A percentile compares a stretch with the other conserved stretches of the same genome.
phyloP scores from a whole-genome alignment of 139 green algal genomes.

The Yamagishiella unicocca region DNA sequence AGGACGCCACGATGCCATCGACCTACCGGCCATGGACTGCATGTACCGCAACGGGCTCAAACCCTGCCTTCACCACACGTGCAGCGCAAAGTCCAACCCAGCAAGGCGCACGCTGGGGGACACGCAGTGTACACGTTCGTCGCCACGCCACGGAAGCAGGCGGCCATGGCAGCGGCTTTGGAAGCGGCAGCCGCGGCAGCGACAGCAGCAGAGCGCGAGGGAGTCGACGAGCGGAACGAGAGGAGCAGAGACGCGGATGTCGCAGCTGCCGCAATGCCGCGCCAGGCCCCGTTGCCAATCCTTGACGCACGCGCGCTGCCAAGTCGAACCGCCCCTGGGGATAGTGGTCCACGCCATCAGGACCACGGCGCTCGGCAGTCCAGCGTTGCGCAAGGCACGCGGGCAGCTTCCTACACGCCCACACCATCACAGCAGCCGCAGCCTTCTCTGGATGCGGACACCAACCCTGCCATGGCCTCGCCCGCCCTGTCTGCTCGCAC shows the following conservation, averaged over 20 bases:
- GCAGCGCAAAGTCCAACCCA: neutral
- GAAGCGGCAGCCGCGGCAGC: neutral
- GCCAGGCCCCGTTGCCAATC: no score
- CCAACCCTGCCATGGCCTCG: slow-evolving; percentile 37
- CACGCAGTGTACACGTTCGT: slow-evolving; percentile 38
- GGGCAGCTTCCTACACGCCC: neutral
- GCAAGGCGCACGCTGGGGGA: neutral
- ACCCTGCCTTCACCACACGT: no score
- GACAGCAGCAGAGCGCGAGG: neutral
- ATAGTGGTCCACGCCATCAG: no score
- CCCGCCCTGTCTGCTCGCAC: neutral
- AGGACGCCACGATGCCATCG: no score
- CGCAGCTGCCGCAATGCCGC: no score
- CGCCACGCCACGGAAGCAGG: neutral
- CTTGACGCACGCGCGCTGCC: no score
- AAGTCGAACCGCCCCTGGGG: no score
- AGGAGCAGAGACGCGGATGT: no score
- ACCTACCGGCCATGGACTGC: no score
- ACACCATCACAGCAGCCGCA: neutral
- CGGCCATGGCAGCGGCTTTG: neutral
- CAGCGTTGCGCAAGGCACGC: neutral
- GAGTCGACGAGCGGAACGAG: no score
- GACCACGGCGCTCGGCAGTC: neutral
- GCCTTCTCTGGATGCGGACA: slow-evolving; percentile 28
- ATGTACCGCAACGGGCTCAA: no score